A percentile compares a stretch with the other conserved stretches of the same genome.
phyloP scores from a whole-genome alignment of 2,329 filamentous ascomycete genomes.

The Clonostachys solani region DNA sequence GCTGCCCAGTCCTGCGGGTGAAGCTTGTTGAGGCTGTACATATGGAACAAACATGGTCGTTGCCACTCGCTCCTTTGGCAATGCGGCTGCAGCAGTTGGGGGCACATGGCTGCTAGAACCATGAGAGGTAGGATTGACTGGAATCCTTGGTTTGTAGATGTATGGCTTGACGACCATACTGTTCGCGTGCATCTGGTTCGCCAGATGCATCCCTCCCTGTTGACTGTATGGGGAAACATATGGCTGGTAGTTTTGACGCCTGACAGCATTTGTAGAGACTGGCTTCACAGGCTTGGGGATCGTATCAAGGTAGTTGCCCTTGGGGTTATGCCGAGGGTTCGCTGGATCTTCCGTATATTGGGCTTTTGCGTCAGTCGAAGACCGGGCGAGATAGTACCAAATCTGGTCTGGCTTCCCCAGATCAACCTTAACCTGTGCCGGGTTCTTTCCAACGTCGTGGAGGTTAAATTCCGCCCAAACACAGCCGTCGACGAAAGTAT shows the following conservation, averaged over 20 bases:
- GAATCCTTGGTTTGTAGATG: slow-evolving; percentile 44
- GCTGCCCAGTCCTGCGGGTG: background rate
- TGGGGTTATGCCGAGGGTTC: slow-evolving; percentile 57
- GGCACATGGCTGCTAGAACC: slow-evolving; percentile 13
- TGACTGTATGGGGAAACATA: no score
- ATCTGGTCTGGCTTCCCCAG: slow-evolving; percentile 68
- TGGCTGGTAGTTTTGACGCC: no score
- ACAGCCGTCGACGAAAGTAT: slow-evolving; percentile 62
- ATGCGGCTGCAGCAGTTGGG: slow-evolving; percentile 7
- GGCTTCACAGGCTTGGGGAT: slow-evolving; percentile 49
- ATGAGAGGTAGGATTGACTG: slow-evolving; percentile 15
- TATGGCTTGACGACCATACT: slow-evolving; percentile 34
- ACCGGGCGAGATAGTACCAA: slow-evolving; percentile 84
- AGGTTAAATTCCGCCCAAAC: slow-evolving; percentile 79
- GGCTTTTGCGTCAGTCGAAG: slow-evolving; percentile 84
- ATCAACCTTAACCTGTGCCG: slow-evolving; percentile 64
- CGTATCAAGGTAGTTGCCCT: slow-evolving; percentile 70
- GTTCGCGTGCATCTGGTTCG: no score
- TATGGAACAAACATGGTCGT: no score
- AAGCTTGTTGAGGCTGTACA: no score
- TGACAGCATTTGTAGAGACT: slow-evolving; percentile 9
- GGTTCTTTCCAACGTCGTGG: slow-evolving; percentile 47
- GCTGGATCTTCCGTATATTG: slow-evolving; percentile 80
- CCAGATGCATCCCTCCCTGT: no score
- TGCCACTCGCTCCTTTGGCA: no score